Base-by-base conservation (phyloP, 2,329 filamentous ascomycete genomes). In the Botrytis hyacinthi region DNA sequence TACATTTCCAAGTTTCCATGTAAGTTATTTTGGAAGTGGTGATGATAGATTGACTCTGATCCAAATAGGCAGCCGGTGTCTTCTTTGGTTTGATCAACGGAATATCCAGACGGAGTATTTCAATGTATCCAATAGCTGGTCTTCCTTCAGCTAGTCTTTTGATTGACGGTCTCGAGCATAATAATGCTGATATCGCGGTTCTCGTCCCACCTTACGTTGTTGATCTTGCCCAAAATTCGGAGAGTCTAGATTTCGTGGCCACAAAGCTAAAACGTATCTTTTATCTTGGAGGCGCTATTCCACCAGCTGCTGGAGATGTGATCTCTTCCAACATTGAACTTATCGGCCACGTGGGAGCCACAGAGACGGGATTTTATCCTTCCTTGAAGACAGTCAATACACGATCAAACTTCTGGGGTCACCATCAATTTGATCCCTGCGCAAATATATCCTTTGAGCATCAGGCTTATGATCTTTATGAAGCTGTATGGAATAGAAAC, bases 291-390 rank as follows among this genome's bases (percentile, higher is more conserved):
- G 71, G 73, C 20, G 57, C 48, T 44, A 62, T 74, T 26, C 71
- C 73, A 20, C 22, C 51, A 20, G 37, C 32, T 10, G 37, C 32
- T n/a, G 71, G 73, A 59, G 32, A 74, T 12, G 16, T 26, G 57
- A 65, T 73, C 12, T 60, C 71, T 48, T 59, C 62, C 16, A 73
- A 22, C 32, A 68, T 73, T 20, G 32, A 73, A 51, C n/a, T 73
- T 5, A 14, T 35, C 2, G 54, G 51, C 0, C 48, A 60, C 12
- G 48, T 69, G 1, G 71, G 71, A 35, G 48, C 71, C 1, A 73
- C 62, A 7, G 71, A 73, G 32, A 68, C 71, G 0, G 70, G 51
- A 26, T 37, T 67, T 40, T 72, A 67, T 22, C 70, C 70, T 37
- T 59, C 70, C 4, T 29, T 72, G 62, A 67, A 68, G 32, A 51